Evolutionary conservation across 352 stramenopile species (phyloP).

Genomic region (Stramenopiles sp.): DNA sequence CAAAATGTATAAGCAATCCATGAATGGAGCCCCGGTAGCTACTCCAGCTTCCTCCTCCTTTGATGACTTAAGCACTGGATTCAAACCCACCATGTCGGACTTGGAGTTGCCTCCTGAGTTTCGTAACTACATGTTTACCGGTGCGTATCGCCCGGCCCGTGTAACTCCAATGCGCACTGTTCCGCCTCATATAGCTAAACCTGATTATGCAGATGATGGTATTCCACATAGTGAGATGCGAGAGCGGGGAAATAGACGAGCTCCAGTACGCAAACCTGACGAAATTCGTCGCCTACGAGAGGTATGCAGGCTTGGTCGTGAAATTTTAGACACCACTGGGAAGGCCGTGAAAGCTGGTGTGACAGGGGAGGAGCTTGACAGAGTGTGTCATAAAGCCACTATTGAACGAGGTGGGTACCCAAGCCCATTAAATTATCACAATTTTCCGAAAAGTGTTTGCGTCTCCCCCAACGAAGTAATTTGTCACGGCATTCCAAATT

Average conservation of each 20-base stretch:
- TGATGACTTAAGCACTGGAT: not conserved
- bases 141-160: conserved; percentile 43
- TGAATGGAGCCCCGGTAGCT: conserved; percentile 15
- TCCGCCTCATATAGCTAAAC: conserved; percentile 21
- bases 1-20: conserved; percentile 69
- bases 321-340: conserved; percentile 80
- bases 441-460: conserved; percentile 83
- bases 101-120: conserved; percentile 22
- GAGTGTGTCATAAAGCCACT: conserved; percentile 72
- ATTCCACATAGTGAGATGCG: conserved; percentile 43
- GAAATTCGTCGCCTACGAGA: conserved; percentile 81
- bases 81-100: conserved; percentile 2
- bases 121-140: conserved; percentile 47
- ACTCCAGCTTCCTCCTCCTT: not conserved
- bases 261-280: conserved; percentile 72
- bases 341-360: conserved; percentile 55
- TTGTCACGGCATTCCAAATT: conserved; percentile 92
- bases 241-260: conserved; percentile 36
- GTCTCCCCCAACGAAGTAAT: conserved; percentile 81
- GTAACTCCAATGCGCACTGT: conserved; percentile 23
- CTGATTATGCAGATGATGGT: conserved; percentile 20
- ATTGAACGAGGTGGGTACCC: conserved; percentile 79
- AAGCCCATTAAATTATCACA: conserved; percentile 88
- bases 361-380: conserved; percentile 91
- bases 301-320: conserved; percentile 47